Evolutionary conservation across 2,329 filamentous ascomycete genomes (phyloP).

Genomic region (Emergomyces orientalis): DNA sequence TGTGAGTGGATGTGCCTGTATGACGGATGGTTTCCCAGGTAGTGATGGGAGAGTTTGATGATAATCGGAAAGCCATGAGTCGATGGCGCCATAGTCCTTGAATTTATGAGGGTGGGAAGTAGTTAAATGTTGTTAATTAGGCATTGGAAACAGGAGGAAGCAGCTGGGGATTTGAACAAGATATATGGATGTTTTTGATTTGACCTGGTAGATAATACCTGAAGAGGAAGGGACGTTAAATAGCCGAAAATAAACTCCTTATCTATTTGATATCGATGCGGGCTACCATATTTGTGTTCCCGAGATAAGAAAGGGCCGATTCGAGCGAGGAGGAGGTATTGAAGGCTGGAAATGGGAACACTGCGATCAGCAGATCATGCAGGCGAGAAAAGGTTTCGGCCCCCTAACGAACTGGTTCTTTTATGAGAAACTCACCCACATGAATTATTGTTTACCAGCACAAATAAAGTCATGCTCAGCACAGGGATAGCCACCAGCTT

Average conservation of each 20-base stretch:
- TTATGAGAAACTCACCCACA: not conserved
- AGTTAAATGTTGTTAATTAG: not conserved
- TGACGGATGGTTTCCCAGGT: not conserved
- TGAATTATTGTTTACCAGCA: too few species aligned
- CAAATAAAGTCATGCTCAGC: too few species aligned
- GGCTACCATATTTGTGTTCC: not conserved
- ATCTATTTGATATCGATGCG: too few species aligned
- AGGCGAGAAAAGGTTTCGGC: not conserved
- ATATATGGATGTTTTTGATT: not conserved
- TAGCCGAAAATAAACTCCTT: not conserved
- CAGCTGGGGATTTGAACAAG: not conserved
- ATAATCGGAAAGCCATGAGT: not conserved
- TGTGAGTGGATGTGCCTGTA: not conserved
- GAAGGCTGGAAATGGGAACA: too few species aligned
- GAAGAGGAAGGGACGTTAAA: too few species aligned
- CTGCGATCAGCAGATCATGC: not conserved
- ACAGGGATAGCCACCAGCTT: too few species aligned
- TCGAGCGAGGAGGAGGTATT: not conserved
- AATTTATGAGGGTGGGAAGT: not conserved
- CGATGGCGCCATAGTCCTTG: not conserved
- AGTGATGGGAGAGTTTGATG: not conserved
- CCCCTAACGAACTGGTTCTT: not conserved
- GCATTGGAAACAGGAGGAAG: not conserved
- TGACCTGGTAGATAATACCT: not conserved
- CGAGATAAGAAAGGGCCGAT: not conserved